Percentiles rank a stretch among this genome's conserved stretches.
Conservation (phyloP, 2,329 filamentous ascomycete species). For the Fusarium penzigii region DNA sequence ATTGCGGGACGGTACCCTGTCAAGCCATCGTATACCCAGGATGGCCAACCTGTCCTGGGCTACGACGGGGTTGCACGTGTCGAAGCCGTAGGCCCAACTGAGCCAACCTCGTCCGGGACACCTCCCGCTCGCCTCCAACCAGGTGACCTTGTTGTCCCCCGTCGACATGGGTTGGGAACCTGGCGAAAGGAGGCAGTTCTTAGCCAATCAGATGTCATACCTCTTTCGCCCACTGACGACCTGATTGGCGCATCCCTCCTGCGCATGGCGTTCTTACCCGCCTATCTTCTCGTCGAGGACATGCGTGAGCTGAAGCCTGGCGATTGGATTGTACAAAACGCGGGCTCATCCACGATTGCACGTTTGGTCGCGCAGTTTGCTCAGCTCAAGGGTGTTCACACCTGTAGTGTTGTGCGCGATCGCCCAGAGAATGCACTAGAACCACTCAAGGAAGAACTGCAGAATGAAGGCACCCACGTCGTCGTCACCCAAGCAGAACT, state of each 20-base stretch:
- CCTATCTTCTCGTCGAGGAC: slow-evolving; percentile 12
- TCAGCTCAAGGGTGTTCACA: slow-evolving; percentile 7
- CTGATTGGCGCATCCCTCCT: slow-evolving; percentile 4
- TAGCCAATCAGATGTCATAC: slow-evolving; percentile 2
- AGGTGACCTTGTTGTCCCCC: slow-evolving; percentile 10
- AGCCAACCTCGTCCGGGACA: not conserved
- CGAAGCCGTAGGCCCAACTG: slow-evolving; percentile 1
- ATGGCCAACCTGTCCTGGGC: slow-evolving; percentile 3
- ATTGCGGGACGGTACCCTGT: slow-evolving; percentile 15
- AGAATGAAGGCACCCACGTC: not conserved
- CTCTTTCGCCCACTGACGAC: not conserved
- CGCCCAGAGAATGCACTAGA: not conserved
- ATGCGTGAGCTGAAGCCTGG: slow-evolving; percentile 10
- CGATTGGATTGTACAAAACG: slow-evolving; percentile 16
- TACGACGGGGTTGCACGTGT: slow-evolving; percentile 14
- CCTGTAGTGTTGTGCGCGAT: slow-evolving; percentile 11
- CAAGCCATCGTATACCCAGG: slow-evolving; percentile 7
- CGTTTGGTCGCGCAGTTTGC: slow-evolving; percentile 13
- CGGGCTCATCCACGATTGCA: slow-evolving; percentile 8
- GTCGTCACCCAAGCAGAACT: slow-evolving; percentile 5
- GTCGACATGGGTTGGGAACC: slow-evolving; percentile 11
- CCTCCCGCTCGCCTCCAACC: not conserved
- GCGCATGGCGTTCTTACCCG: slow-evolving; percentile 10
- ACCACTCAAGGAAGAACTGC: not conserved
- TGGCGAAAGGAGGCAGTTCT: slow-evolving; percentile 8